Percentiles rank a stretch among this genome's conserved stretches.
phyloP scores from a whole-genome alignment of 345 rosid species.

The Ceriops zippeliana region DNA sequence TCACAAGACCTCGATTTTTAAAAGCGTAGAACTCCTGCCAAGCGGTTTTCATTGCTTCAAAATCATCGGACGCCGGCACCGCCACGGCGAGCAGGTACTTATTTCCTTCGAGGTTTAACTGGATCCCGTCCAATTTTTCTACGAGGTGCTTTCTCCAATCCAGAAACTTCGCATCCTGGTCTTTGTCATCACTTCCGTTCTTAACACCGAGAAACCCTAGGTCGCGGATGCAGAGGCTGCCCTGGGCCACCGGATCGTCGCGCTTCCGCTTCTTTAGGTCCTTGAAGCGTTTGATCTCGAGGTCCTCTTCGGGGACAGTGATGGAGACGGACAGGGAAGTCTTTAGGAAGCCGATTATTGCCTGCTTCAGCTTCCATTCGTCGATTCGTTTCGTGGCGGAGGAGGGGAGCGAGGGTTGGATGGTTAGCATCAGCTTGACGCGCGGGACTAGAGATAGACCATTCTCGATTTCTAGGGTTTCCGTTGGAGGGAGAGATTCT shows the following conservation, averaged over 20 bases:
- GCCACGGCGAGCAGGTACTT: slow-evolving; percentile 59
- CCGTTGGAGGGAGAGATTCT: slow-evolving; percentile 56
- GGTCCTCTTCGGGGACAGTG: slow-evolving; percentile 59
- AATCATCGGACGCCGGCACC: slow-evolving; percentile 63
- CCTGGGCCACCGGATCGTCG: slow-evolving; percentile 76
- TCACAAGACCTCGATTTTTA: slow-evolving; percentile 41
- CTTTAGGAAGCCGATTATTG: slow-evolving; percentile 63
- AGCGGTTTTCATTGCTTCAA: slow-evolving; percentile 61
- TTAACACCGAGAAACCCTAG: slow-evolving; percentile 60
- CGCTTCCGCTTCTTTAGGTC: slow-evolving; percentile 91
- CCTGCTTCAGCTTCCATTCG: slow-evolving; percentile 86
- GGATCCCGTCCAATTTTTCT: slow-evolving; percentile 80
- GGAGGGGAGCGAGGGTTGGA: slow-evolving; percentile 47
- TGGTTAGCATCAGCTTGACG: slow-evolving; percentile 56
- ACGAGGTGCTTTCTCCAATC: slow-evolving; percentile 71
- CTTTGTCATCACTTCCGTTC: slow-evolving; percentile 29
- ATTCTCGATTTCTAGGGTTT: slow-evolving; percentile 61
- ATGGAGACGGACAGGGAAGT: slow-evolving; percentile 47
- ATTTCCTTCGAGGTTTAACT: slow-evolving; percentile 73
- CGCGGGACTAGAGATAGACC: slow-evolving; percentile 66
- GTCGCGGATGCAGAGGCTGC: slow-evolving; percentile 65
- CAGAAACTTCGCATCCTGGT: slow-evolving; percentile 58
- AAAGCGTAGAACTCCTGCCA: slow-evolving; percentile 79
- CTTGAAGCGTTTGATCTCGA: slow-evolving; percentile 52
- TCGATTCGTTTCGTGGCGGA: slow-evolving; percentile 67